These are phyloP conservation scores for Thielaviopsis euricoi DNA, from an alignment of 2,329 filamentous ascomycete species.

Conservation along the genomic window DNA sequence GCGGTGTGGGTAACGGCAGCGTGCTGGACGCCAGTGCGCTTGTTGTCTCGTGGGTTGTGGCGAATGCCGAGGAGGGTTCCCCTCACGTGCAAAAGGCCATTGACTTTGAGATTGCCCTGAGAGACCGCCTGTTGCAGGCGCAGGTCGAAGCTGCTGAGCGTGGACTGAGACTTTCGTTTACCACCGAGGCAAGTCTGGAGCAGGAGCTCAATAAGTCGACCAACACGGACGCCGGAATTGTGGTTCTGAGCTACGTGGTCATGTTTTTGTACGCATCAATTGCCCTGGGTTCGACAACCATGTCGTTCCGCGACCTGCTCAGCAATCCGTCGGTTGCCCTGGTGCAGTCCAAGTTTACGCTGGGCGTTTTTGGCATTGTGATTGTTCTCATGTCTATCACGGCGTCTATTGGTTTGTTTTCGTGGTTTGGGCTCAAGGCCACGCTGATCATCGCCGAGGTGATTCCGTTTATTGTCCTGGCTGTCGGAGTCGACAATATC, in stretches of 20 bases:
- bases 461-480: slow-evolving; percentile 90
- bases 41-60: slow-evolving; percentile 87
- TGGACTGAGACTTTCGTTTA: slow-evolving; percentile 81
- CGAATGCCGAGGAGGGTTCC: slow-evolving; percentile 64
- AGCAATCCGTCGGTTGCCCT: slow-evolving; percentile 69
- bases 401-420: slow-evolving; percentile 88
- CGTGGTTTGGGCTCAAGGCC: slow-evolving; percentile 78
- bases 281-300: slow-evolving; percentile 73
- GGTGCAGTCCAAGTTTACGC: slow-evolving; percentile 90
- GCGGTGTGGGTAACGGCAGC: slow-evolving; percentile 50
- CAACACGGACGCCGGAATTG: slow-evolving; percentile 94
- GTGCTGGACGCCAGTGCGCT: slow-evolving; percentile 62
- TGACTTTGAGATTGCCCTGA: slow-evolving; percentile 76
- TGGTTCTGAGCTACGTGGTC: slow-evolving; percentile 90
- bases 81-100: slow-evolving; percentile 55
- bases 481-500: slow-evolving; percentile 96
- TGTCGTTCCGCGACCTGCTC: slow-evolving; percentile 60
- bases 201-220: slow-evolving; percentile 95
- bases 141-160: slow-evolving; percentile 63
- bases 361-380: slow-evolving; percentile 84
- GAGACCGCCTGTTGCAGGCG: slow-evolving; percentile 54
- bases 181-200: slow-evolving; percentile 85
- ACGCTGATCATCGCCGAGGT: slow-evolving; percentile 97
- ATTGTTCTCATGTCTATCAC: slow-evolving; percentile 97
- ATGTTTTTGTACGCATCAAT: slow-evolving; percentile 98